phyloP scores from a whole-genome alignment of 345 rosid genomes.

The Physaria fendleri region DNA sequence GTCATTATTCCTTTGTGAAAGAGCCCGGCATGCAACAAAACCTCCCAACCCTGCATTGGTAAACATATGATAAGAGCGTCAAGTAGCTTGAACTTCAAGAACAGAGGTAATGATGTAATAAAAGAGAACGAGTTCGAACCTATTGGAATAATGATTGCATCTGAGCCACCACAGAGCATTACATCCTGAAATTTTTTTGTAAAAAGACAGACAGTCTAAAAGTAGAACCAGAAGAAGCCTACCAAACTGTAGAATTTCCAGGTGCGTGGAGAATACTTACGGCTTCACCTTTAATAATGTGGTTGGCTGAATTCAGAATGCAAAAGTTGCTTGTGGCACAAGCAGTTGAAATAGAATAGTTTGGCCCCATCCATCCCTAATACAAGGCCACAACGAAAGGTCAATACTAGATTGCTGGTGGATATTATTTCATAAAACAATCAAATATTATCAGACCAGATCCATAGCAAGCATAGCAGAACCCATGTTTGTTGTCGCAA shows the following conservation, averaged over 20 bases:
- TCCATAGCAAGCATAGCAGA: constrained; percentile 98
- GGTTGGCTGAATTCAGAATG: constrained; percentile 87
- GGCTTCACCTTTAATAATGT: constrained; percentile 91
- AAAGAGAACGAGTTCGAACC: constrained; percentile 42
- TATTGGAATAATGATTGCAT: constrained; percentile 79
- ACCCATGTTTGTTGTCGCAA: constrained; percentile 97
- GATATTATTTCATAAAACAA: neutral
- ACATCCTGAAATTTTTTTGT: constrained; percentile 48
- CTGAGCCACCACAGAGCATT: constrained; percentile 98
- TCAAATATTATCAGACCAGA: constrained; percentile 49
- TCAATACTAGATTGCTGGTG: neutral
- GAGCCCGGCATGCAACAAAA: constrained; percentile 87
- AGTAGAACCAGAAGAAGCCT: constrained; percentile 1
- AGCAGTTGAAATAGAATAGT: constrained; percentile 93
- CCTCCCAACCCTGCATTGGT: constrained; percentile 86
- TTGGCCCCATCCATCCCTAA: no score
- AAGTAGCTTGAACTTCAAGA: constrained; percentile 2
- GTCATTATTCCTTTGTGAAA: constrained; percentile 77
- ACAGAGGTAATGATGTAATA: neutral
- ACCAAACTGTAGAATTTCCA: constrained; percentile 9
- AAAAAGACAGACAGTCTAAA: neutral
- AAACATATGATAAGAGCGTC: constrained; percentile 16
- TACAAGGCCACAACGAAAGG: constrained; percentile 8
- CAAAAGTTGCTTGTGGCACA: constrained; percentile 97
- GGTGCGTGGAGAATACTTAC: constrained; percentile 45